A percentile compares a stretch with the other conserved stretches of the same genome.
These are phyloP conservation scores for Neurospora sp. DNA, from an alignment of 495 filamentous ascomycete species.

Conservation along the genomic window DNA sequence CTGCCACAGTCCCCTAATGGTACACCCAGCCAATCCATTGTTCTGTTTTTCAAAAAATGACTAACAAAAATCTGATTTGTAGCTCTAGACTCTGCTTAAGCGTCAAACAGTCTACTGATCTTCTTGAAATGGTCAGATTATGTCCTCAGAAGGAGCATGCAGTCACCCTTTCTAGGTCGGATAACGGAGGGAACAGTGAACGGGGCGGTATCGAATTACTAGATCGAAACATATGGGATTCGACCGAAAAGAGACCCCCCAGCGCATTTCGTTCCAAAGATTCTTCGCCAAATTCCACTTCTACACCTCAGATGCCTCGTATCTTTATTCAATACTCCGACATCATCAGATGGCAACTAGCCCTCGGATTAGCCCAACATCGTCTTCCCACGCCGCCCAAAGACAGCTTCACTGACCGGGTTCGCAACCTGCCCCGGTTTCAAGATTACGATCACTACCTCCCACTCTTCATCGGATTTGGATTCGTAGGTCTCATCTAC, in stretches of 20 bases:
- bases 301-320: neutral
- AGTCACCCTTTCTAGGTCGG: neutral
- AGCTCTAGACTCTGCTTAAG: neutral
- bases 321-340: neutral
- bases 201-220: neutral
- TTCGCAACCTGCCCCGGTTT: neutral
- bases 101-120: neutral
- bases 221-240: neutral
- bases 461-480: neutral
- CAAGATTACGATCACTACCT: neutral
- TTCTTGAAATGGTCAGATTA: neutral
- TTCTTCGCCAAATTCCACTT: neutral
- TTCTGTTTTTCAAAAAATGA: neutral
- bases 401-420: neutral
- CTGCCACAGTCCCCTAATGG: neutral
- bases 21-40: neutral
- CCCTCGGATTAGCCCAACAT: neutral
- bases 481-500: neutral
- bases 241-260: neutral
- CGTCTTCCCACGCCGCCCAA: neutral
- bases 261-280: neutral
- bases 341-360: neutral
- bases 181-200: neutral
- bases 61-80: neutral
- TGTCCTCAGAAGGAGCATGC: neutral